A percentile compares a stretch with the other conserved stretches of the same genome.
phyloP scores from a whole-genome alignment of 148 eudicot species.

The Rhododendron henanense region DNA sequence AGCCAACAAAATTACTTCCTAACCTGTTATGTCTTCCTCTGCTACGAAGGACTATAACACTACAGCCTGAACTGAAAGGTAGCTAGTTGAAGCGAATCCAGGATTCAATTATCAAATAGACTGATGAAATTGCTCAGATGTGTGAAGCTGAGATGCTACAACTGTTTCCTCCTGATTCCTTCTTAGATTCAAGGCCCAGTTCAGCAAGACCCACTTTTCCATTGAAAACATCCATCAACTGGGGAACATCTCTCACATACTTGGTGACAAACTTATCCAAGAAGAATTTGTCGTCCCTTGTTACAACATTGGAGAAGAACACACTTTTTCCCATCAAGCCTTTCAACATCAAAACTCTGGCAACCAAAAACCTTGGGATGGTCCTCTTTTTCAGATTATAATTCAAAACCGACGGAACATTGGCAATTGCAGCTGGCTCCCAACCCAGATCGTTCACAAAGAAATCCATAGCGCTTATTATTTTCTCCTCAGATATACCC shows the following conservation, averaged over 20 bases:
- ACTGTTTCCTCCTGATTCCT: background rate
- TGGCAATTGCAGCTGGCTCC: background rate
- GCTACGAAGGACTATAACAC: too few relatives aligned
- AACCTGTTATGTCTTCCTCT: too few relatives aligned
- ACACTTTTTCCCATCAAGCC: background rate
- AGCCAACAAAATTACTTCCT: too few relatives aligned
- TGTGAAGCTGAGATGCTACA: background rate
- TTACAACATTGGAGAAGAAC: background rate
- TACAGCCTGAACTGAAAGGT: too few relatives aligned
- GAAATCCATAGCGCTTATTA: constrained; percentile 8
- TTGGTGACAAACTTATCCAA: constrained; percentile 2
- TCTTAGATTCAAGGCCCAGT: background rate
- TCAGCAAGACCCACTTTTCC: background rate
- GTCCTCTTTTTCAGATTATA: constrained; percentile 13
- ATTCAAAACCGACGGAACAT: background rate
- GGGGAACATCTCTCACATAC: constrained; percentile 5
- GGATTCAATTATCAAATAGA: background rate
- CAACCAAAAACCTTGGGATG: constrained; percentile 15
- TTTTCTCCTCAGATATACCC: constrained; percentile 18
- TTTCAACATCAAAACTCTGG: background rate
- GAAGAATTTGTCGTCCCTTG: background rate
- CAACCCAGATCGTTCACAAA: constrained; percentile 17
- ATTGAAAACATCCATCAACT: background rate
- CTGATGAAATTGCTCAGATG: background rate
- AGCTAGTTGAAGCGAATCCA: too few relatives aligned